A percentile compares a stretch with the other conserved stretches of the same genome.
Evolutionary conservation across 495 filamentous ascomycete species (phyloP).

Genomic region (Hypoxylon intermedium): DNA sequence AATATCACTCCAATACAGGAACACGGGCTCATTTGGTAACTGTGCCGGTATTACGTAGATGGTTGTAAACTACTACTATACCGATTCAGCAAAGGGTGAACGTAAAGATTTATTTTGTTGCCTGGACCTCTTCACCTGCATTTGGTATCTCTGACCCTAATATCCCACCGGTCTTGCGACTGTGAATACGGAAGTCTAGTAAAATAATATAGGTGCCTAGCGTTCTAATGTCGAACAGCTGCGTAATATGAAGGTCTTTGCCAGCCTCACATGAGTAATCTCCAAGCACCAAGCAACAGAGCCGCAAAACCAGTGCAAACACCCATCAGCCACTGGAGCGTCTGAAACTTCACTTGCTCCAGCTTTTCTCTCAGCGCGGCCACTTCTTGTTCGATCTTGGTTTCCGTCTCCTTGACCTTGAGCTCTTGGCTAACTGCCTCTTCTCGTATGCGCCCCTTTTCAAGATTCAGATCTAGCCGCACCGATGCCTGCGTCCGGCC

Average conservation of each 20-base stretch:
- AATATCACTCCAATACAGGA: too few species aligned
- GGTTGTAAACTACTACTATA: too few species aligned
- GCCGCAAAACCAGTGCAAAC: conserved; percentile 93
- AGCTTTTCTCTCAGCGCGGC: conserved; percentile 88
- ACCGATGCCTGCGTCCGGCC: conserved; percentile 91
- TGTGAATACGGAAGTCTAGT: conserved; percentile 4
- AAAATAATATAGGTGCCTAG: neutral
- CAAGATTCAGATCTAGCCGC: conserved; percentile 89
- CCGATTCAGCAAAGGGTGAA: too few species aligned
- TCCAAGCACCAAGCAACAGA: conserved; percentile 93
- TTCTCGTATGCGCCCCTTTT: conserved; percentile 96
- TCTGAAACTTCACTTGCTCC: conserved; percentile 97
- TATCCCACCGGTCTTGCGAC: neutral
- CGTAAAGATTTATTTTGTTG: too few species aligned
- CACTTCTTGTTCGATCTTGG: conserved; percentile 96
- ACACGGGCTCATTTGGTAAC: too few species aligned
- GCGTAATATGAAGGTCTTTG: neutral
- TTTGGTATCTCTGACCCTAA: conserved; percentile 1
- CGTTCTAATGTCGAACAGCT: too few species aligned
- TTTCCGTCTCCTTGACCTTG: conserved; percentile 99
- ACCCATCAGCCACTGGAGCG: conserved; percentile 97
- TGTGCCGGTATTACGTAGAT: too few species aligned
- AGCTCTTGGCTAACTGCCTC: conserved; percentile 97
- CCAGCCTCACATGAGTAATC: conserved; percentile 69
- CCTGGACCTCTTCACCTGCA: too few species aligned